Evolutionary conservation across 352 stramenopile species (phyloP).

Genomic region (Albugo laibachii): DNA sequence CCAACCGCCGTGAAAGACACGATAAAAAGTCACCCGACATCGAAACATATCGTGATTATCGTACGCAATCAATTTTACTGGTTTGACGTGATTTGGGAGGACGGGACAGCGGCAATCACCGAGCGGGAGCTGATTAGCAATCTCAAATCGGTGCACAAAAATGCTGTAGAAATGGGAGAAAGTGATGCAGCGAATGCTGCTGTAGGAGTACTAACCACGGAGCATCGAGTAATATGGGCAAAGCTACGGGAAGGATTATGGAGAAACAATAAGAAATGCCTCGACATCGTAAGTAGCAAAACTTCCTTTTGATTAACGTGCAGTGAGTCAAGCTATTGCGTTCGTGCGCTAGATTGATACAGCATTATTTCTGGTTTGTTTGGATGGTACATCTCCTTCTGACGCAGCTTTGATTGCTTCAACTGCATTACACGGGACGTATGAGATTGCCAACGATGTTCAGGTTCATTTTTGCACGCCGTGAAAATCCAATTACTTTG

Average conservation of each 20-base stretch:
- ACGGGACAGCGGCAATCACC: conserved; percentile 72
- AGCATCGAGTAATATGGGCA: conserved; percentile 83
- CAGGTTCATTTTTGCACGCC: conserved; percentile 13
- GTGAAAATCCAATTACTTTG: background rate
- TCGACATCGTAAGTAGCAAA: conserved; percentile 29
- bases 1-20: conserved; percentile 49
- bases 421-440: conserved; percentile 85
- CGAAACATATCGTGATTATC: conserved; percentile 86
- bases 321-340: background rate
- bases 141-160: conserved; percentile 75
- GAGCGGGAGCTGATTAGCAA: conserved; percentile 83
- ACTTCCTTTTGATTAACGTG: background rate
- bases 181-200: conserved; percentile 37
- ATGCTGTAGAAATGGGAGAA: conserved; percentile 45
- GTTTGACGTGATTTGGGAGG: conserved; percentile 83
- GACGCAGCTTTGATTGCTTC: conserved; percentile 50
- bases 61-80: conserved; percentile 91
- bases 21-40: conserved; percentile 63
- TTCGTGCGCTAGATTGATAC: conserved; percentile 61
- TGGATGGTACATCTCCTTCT: conserved; percentile 82
- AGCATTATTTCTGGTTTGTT: conserved; percentile 87
- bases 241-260: conserved; percentile 63
- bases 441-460: conserved; percentile 56
- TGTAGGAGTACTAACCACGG: conserved; percentile 84
- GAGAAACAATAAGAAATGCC: conserved; percentile 53